Evolutionary conservation across 1,284 basidiomycete species (phyloP), one percentile per base, ranked within the genome.

Genomic region (Ganoderma multipileum): DNA sequence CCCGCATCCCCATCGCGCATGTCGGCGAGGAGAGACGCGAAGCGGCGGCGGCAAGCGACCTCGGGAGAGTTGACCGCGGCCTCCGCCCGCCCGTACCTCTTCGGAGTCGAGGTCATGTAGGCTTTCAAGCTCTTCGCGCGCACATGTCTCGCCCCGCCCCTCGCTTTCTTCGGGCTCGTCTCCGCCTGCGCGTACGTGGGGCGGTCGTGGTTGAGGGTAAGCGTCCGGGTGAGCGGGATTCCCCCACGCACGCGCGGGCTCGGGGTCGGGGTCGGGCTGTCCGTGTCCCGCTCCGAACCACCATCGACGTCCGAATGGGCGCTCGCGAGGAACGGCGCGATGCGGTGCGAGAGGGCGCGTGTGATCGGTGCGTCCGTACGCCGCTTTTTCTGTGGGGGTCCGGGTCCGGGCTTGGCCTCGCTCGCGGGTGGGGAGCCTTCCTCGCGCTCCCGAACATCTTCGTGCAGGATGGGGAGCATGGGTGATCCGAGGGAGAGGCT

Each of bases 101-200:
- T 76, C 60, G 77, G 78, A 7, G 78, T 79, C 9, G 78, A 79
- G 28, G 78, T 78, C 72, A 75, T 58, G 58, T 41, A 41, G 36
- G 33, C 65, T 61, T 66, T 73, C 65, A 76, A 71, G 67, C 74
- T 76, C 44, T 71, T 73, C n/a, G 77, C 70, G 11, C 77, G 73
- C 33, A 71, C 54, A 16, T 75, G 58, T 0, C 70, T 65, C 8
- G 70, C 36, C 8, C 57, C 36, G 14, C 55, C 33, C 33, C 33
- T 58, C 57, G 14, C 3, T 14, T 42, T 60, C 47, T 60, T 41
- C 58, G 23, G 58, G 58, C 58, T 41, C 38, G 36, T 28, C 23
- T 60, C 38, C 38, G 20, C 18, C 18, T 26, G 18, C 41, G 58
- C 20, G 39, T 66, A 30, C 50, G 59, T 7, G 23, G 36, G 14